Evolutionary conservation across 139 green algal genomes (phyloP).

Genomic region (Zygnema cylindricum): DNA sequence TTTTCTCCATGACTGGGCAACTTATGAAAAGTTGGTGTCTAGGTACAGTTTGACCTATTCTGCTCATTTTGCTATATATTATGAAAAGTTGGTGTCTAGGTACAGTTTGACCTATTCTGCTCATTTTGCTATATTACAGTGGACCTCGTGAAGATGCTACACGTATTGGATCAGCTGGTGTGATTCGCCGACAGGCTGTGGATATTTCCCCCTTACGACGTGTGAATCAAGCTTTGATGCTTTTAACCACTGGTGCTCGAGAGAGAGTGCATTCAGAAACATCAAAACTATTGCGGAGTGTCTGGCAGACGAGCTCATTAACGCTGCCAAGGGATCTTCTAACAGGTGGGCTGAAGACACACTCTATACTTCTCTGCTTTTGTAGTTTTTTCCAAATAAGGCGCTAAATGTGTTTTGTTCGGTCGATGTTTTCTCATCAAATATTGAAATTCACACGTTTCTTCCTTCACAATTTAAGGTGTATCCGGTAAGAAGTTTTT

Average conservation of each 20-base stretch:
- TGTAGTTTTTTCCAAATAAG: too few relatives aligned
- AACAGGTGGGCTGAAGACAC: conserved; percentile 94
- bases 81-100: too few relatives aligned
- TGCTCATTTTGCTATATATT: background rate
- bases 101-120: background rate
- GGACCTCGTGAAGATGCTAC: conserved; percentile 98
- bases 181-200: conserved; percentile 94
- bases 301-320: conserved; percentile 98
- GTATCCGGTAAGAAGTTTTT: too few relatives aligned
- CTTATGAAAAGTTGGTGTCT: too few relatives aligned
- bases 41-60: too few relatives aligned
- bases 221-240: conserved; percentile 97
- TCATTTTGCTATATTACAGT: conserved; percentile 67
- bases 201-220: conserved; percentile 98
- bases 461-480: too few relatives aligned
- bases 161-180: conserved; percentile 94
- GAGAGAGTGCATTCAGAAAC: conserved; percentile 97
- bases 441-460: too few relatives aligned
- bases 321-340: conserved; percentile 97
- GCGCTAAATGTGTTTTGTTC: too few relatives aligned
- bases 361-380: too few relatives aligned
- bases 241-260: conserved; percentile 92
- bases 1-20: too few relatives aligned
- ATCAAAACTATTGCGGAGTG: conserved; percentile 99
- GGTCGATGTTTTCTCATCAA: too few relatives aligned